Percentiles rank a stretch among this genome's conserved stretches.
Conservation (phyloP, 139 green algal species). For the Coelastrella sp. region DNA sequence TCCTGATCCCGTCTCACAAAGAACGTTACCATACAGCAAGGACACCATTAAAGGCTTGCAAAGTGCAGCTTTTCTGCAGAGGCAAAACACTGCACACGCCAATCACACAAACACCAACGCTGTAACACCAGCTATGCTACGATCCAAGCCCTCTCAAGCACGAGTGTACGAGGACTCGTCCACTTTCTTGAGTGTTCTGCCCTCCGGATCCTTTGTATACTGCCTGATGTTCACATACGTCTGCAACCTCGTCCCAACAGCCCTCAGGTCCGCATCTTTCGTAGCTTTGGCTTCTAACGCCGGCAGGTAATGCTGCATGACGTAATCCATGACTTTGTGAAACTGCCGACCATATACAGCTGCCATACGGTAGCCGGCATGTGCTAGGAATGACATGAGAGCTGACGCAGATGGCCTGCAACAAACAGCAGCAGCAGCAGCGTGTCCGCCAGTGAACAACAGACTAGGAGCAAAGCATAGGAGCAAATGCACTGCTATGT, state of each 20-base stretch:
- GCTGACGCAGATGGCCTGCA: constrained; percentile 20
- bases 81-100: too few relatives aligned
- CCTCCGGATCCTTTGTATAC: constrained; percentile 44
- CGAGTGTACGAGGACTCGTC: constrained; percentile 36
- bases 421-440: background rate
- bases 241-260: constrained; percentile 32
- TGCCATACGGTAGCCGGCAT: constrained; percentile 35
- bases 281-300: constrained; percentile 24
- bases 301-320: constrained; percentile 32
- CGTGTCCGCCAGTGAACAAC: background rate
- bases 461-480: too few relatives aligned
- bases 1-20: too few relatives aligned
- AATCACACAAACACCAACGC: too few relatives aligned
- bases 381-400: constrained; percentile 42
- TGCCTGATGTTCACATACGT: constrained; percentile 15
- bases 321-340: constrained; percentile 26
- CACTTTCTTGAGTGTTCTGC: constrained; percentile 12
- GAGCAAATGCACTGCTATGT: too few relatives aligned
- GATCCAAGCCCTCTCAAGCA: background rate
- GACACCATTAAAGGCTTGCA: too few relatives aligned
- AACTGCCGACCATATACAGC: constrained; percentile 46
- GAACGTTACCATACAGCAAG: too few relatives aligned
- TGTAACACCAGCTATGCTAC: too few relatives aligned
- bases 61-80: too few relatives aligned
- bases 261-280: constrained; percentile 43